Evolutionary conservation across 768 basidiomycete species (phyloP).

Genomic region (Tylopilus sp.): DNA sequence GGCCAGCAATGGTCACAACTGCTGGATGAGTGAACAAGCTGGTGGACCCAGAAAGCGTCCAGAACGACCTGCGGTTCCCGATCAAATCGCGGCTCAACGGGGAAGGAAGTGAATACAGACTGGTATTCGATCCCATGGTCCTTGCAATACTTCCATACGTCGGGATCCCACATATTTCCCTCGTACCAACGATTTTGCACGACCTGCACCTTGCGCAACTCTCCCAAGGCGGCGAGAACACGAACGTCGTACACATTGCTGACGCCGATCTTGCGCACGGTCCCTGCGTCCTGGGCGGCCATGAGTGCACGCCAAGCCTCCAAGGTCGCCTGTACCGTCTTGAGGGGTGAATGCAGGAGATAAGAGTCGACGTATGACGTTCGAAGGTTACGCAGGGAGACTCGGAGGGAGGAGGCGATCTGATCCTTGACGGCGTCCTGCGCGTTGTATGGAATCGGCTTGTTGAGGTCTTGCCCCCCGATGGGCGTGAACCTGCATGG

Average conservation of each 20-base stretch:
- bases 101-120: slow-evolving; percentile 34
- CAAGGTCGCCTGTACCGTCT: slow-evolving; percentile 53
- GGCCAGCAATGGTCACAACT: slow-evolving; percentile 42
- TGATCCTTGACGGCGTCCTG: slow-evolving; percentile 51
- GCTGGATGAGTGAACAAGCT: slow-evolving; percentile 49
- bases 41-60: slow-evolving; percentile 83
- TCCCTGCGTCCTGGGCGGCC: slow-evolving; percentile 60
- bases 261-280: slow-evolving; percentile 63
- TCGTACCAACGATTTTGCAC: slow-evolving; percentile 88
- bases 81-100: neutral
- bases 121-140: slow-evolving; percentile 68
- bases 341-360: slow-evolving; percentile 73
- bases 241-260: slow-evolving; percentile 72
- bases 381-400: slow-evolving; percentile 63
- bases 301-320: slow-evolving; percentile 68
- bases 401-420: slow-evolving; percentile 56
- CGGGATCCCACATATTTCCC: slow-evolving; percentile 71
- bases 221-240: slow-evolving; percentile 49
- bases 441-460: slow-evolving; percentile 73
- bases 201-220: slow-evolving; percentile 58
- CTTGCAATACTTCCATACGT: slow-evolving; percentile 62
- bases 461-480: slow-evolving; percentile 63
- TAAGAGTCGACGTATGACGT: slow-evolving; percentile 78
- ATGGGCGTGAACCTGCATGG: slow-evolving; percentile 64
- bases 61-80: slow-evolving; percentile 60